Evolutionary conservation across 1,284 basidiomycete genomes (phyloP).

Genomic region (Xerocomus nothofagi): DNA sequence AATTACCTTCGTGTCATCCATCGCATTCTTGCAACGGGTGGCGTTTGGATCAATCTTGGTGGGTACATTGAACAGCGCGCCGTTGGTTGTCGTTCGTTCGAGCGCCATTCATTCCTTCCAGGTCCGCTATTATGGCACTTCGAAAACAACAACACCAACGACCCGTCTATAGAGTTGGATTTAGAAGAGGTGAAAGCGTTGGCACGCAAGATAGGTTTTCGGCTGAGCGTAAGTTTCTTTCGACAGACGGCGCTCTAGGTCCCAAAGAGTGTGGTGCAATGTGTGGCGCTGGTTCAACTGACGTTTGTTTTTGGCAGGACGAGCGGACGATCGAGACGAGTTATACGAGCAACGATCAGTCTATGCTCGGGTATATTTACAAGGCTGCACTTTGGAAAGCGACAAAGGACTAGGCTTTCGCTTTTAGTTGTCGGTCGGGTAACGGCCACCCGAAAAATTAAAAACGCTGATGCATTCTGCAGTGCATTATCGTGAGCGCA

Average conservation of each 20-base stretch:
- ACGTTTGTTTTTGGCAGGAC: slow-evolving; percentile 34
- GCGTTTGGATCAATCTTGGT: slow-evolving; percentile 92
- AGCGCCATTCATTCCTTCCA: slow-evolving; percentile 22
- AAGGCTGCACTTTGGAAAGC: slow-evolving; percentile 84
- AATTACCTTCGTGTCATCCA: slow-evolving; percentile 86
- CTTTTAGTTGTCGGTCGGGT: not conserved
- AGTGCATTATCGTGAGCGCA: not conserved
- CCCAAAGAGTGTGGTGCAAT: not conserved
- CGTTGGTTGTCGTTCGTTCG: not conserved
- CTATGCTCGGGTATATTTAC: slow-evolving; percentile 90
- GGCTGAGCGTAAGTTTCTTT: slow-evolving; percentile 60
- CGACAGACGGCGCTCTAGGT: not conserved
- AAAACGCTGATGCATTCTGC: not conserved
- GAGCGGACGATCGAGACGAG: slow-evolving; percentile 79
- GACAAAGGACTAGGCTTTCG: slow-evolving; percentile 46
- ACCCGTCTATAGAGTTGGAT: slow-evolving; percentile 85
- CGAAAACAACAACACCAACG: slow-evolving; percentile 81
- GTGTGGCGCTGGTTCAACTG: slow-evolving; percentile 4
- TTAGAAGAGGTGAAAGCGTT: slow-evolving; percentile 86
- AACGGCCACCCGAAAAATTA: not conserved
- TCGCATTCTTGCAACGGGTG: slow-evolving; percentile 75
- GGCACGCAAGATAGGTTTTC: slow-evolving; percentile 78
- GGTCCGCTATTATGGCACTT: slow-evolving; percentile 97
- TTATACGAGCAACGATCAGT: slow-evolving; percentile 82
- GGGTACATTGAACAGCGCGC: not conserved